phyloP scores from a whole-genome alignment of 1,284 basidiomycete genomes.

The Boletus sp. region DNA sequence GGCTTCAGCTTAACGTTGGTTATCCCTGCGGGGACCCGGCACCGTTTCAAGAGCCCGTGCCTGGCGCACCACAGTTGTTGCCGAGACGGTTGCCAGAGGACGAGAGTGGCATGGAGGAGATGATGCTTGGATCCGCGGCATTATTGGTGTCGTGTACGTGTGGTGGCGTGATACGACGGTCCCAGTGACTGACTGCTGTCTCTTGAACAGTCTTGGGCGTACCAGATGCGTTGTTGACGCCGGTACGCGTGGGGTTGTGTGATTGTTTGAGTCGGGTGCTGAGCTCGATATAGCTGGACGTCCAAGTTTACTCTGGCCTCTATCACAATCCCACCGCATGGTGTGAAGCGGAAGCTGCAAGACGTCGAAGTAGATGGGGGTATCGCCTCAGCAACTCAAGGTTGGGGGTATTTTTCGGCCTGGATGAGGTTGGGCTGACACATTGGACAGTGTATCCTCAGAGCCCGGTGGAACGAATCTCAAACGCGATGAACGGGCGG shows the following conservation, averaged over 20 bases:
- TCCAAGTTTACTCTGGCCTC: constrained; percentile 24
- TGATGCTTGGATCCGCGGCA: constrained; percentile 1
- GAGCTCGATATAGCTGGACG: constrained; percentile 19
- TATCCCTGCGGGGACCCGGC: not conserved
- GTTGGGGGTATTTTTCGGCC: constrained; percentile 11
- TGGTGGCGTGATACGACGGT: not conserved
- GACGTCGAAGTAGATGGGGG: constrained; percentile 25
- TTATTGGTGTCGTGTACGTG: constrained; percentile 25
- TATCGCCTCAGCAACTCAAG: constrained; percentile 20
- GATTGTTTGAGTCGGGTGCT: not conserved
- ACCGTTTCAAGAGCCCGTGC: constrained; percentile 9
- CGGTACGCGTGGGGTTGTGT: constrained; percentile 21
- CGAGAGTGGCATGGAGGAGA: constrained; percentile 20
- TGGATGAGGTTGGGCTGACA: constrained; percentile 8
- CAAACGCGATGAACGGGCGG: constrained; percentile 10
- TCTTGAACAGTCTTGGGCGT: constrained; percentile 7
- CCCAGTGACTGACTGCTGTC: constrained; percentile 1
- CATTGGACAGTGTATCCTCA: constrained; percentile 20
- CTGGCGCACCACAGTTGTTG: constrained; percentile 32
- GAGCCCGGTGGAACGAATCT: constrained; percentile 15
- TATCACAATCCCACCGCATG: constrained; percentile 28
- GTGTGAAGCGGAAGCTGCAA: constrained; percentile 33
- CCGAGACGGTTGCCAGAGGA: constrained; percentile 34
- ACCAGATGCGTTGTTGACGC: constrained; percentile 13
- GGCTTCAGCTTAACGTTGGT: constrained; percentile 11